Evolutionary conservation across 2,329 filamentous ascomycete species (phyloP).

Genomic region (Lizonia empirigonia): DNA sequence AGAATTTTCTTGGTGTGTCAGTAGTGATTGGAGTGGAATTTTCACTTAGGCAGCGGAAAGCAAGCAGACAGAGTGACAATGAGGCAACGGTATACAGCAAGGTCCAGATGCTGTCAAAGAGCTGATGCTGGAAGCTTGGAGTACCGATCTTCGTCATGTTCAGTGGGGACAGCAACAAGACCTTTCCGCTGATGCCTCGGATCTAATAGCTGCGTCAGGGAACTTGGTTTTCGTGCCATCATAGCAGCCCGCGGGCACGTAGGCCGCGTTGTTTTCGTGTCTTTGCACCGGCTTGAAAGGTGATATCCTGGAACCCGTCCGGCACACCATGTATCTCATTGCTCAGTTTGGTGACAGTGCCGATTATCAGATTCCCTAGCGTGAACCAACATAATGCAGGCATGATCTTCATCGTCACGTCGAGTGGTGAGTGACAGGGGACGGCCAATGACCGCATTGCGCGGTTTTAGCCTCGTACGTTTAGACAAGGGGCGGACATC

Average conservation of each 20-base stretch:
- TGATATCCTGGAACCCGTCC: conserved; percentile 13
- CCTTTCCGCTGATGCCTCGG: conserved; percentile 43
- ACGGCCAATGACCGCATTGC: conserved; percentile 22
- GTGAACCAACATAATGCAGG: conserved; percentile 1
- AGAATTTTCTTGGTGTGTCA: not conserved
- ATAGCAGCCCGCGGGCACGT: conserved; percentile 7
- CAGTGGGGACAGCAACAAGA: conserved; percentile 12
- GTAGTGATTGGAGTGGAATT: conserved; percentile 21
- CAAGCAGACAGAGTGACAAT: conserved; percentile 17
- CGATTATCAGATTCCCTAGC: conserved; percentile 19
- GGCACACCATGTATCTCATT: conserved; percentile 14
- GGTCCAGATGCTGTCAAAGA: conserved; percentile 27
- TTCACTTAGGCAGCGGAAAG: conserved; percentile 20
- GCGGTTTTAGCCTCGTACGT: conserved; percentile 9
- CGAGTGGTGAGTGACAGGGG: conserved; percentile 9
- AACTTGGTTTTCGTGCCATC: conserved; percentile 11
- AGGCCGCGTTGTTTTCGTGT: conserved; percentile 16
- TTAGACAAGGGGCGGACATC: conserved; percentile 13
- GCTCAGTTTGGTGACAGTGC: conserved; percentile 25
- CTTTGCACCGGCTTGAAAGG: conserved; percentile 6
- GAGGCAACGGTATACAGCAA: conserved; percentile 28
- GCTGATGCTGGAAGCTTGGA: conserved; percentile 12
- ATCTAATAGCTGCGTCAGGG: conserved; percentile 32
- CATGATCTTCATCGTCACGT: conserved; percentile 27
- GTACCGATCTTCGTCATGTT: conserved; percentile 20